Conservation (phyloP, 805 yeast genomes). For the Danielozyma ontarioensis region DNA sequence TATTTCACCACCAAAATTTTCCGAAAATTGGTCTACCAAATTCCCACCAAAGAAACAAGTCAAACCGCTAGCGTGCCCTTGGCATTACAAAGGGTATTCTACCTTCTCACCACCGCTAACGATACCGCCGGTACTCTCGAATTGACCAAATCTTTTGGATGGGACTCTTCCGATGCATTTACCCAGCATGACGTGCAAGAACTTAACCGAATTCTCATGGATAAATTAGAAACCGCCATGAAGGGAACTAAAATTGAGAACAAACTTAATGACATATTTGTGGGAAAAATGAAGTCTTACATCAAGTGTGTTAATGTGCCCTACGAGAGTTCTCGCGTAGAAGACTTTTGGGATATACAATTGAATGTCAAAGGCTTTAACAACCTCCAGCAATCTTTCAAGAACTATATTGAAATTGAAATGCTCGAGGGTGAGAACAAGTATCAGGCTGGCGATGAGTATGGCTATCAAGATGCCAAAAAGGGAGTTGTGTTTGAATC, state of each 20-base stretch:
- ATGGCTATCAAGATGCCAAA: slow-evolving; percentile 90
- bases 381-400: slow-evolving; percentile 69
- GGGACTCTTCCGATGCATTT: slow-evolving; percentile 94
- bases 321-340: slow-evolving; percentile 85
- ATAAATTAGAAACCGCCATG: slow-evolving; percentile 84
- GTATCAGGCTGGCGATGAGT: slow-evolving; percentile 80
- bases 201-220: slow-evolving; percentile 92
- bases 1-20: slow-evolving; percentile 81
- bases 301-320: slow-evolving; percentile 90
- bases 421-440: slow-evolving; percentile 91
- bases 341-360: slow-evolving; percentile 98
- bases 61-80: slow-evolving; percentile 53
- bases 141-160: slow-evolving; percentile 88
- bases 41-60: slow-evolving; percentile 65
- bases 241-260: slow-evolving; percentile 69
- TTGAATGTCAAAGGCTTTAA: slow-evolving; percentile 82
- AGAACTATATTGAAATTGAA: slow-evolving; percentile 84
- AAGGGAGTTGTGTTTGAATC: slow-evolving; percentile 91
- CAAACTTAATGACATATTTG: slow-evolving; percentile 70
- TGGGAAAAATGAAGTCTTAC: slow-evolving; percentile 94
- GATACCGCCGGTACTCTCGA: slow-evolving; percentile 81
- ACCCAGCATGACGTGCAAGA: slow-evolving; percentile 99
- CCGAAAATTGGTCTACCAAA: slow-evolving; percentile 80
- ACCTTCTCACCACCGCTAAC: slow-evolving; percentile 65
- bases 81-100: slow-evolving; percentile 85